Evolutionary conservation across 345 rosid genomes (phyloP).

Genomic region (Brassica napus): Da-Ae NC_063452.1:31598501-31599000

Average conservation of each 20-base stretch:
- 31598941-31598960: constrained; percentile 76
- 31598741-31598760: constrained; percentile 24
- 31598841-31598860: constrained; percentile 54
- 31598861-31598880: constrained; percentile 61
- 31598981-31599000: constrained; percentile 86
- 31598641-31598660: neutral
- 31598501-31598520: neutral
- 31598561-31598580: constrained; percentile 94
- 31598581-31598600: constrained; percentile 95
- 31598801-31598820: constrained; percentile 41
- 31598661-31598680: neutral
- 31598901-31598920: constrained; percentile 67
- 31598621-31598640: constrained; percentile 6
- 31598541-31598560: constrained; percentile 90
- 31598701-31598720: constrained; percentile 48
- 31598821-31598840: constrained; percentile 65
- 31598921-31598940: constrained; percentile 58
- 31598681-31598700: constrained; percentile 65
- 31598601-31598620: constrained; percentile 63
- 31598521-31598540: constrained; percentile 64
- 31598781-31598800: constrained; percentile 34
- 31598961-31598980: constrained; percentile 94
- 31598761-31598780: constrained; percentile 38
- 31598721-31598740: constrained; percentile 28
- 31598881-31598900: constrained; percentile 68